Evolutionary conservation across 257 asterid genomes (phyloP).

Genomic region (Ajuga chamaepitys): DNA sequence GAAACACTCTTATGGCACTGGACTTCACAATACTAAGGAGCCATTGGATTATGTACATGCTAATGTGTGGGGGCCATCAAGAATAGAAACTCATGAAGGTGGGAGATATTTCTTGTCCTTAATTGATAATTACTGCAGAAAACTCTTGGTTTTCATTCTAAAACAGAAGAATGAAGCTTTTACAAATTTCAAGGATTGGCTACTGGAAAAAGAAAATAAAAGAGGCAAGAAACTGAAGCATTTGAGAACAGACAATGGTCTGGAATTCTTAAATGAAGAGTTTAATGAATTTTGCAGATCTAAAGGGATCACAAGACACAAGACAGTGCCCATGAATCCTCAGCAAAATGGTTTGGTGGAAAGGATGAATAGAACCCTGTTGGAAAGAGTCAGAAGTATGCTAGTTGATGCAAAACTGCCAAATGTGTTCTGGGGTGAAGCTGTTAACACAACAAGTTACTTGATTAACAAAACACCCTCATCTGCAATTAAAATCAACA

Average conservation of each 20-base stretch:
- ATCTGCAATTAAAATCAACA: no score
- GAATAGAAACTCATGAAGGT: no score
- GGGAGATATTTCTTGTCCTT: no score
- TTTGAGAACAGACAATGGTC: not conserved
- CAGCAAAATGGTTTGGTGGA: not conserved
- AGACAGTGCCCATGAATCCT: not conserved
- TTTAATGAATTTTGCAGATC: not conserved
- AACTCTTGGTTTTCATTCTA: not conserved
- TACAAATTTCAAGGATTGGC: not conserved
- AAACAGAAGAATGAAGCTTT: not conserved
- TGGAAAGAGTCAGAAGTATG: not conserved
- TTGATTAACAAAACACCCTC: no score
- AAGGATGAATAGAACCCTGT: not conserved
- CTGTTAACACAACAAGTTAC: not conserved
- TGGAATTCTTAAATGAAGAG: not conserved
- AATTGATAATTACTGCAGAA: no score
- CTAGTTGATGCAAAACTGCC: not conserved
- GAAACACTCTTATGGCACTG: no score
- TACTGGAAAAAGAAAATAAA: not conserved
- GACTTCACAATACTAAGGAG: no score
- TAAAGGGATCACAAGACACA: not conserved
- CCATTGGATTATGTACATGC: no score
- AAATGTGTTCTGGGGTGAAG: not conserved
- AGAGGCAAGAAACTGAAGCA: not conserved
- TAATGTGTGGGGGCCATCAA: no score